Conservation (phyloP, 768 basidiomycete species). For the Goffeauzyma gilvescens region DNA sequence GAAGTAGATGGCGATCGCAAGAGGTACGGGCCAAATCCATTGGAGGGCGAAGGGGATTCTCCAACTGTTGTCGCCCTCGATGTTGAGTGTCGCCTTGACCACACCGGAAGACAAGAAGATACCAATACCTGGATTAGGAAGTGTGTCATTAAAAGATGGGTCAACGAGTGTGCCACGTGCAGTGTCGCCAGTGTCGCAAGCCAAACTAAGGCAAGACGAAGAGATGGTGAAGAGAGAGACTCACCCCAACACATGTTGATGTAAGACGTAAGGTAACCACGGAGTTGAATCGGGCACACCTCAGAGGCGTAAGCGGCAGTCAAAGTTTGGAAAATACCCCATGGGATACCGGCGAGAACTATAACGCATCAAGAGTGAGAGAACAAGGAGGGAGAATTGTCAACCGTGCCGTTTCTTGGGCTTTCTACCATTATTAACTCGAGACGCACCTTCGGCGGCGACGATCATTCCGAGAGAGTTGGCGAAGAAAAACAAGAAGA, state of each 20-base stretch:
- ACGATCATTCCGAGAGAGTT: slow-evolving; percentile 16
- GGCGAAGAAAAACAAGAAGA: slow-evolving; percentile 24
- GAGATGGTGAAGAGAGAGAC: too few relatives aligned
- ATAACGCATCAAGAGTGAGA: too few relatives aligned
- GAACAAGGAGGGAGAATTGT: too few relatives aligned
- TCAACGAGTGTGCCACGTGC: not conserved
- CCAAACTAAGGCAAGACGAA: not conserved
- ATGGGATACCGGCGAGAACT: slow-evolving; percentile 7
- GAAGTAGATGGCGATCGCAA: slow-evolving; percentile 23
- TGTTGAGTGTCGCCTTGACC: slow-evolving; percentile 13
- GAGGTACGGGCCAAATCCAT: slow-evolving; percentile 31
- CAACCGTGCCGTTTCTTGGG: not conserved
- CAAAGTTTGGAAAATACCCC: slow-evolving; percentile 24
- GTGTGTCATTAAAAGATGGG: not conserved
- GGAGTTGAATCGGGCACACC: slow-evolving; percentile 17
- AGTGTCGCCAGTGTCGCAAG: not conserved
- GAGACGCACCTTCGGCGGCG: slow-evolving; percentile 11
- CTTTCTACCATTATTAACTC: not conserved
- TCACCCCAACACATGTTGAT: slow-evolving; percentile 15
- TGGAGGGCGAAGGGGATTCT: slow-evolving; percentile 19
- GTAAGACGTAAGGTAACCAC: slow-evolving; percentile 16
- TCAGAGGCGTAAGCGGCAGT: slow-evolving; percentile 31
- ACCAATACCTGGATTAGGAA: too few relatives aligned
- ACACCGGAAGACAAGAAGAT: slow-evolving; percentile 14
- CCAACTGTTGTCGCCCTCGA: slow-evolving; percentile 17